These are phyloP conservation scores for Trypanosoma cruzi DNA, from an alignment of 208 protist species.

Conservation along the genomic window DNA sequence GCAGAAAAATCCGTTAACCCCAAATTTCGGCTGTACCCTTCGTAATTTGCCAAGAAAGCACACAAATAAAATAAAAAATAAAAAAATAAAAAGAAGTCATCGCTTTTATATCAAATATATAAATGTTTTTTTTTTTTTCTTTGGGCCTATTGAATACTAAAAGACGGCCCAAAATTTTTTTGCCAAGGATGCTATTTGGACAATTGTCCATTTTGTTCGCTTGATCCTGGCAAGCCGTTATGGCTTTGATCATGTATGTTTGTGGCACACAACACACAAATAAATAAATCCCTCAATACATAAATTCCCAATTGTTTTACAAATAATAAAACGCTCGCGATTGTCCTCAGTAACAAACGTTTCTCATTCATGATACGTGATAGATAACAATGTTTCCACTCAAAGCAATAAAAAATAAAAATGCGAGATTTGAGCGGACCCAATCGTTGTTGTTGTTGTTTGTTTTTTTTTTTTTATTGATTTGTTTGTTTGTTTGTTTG, in stretches of 20 bases:
- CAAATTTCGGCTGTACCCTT: background rate
- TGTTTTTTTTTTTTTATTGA: background rate
- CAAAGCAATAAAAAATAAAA: background rate
- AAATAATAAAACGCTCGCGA: background rate
- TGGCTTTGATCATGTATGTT: background rate
- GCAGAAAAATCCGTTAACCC: background rate
- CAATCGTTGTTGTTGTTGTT: background rate
- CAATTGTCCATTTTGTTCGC: no score
- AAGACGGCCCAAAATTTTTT: background rate
- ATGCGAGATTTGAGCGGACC: background rate
- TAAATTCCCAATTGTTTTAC: background rate
- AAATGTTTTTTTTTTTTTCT: no score
- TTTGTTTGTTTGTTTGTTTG: slow-evolving; percentile 10
- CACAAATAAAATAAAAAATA: background rate
- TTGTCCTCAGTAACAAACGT: background rate
- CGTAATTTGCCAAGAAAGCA: background rate
- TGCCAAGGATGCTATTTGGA: no score
- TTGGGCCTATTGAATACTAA: background rate
- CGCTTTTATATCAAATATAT: background rate
- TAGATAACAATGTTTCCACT: background rate
- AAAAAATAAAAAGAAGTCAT: background rate
- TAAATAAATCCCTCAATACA: background rate
- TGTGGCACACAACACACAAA: background rate
- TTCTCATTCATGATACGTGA: background rate
- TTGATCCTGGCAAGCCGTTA: background rate